A percentile compares a stretch with the other conserved stretches of the same genome.
These are phyloP conservation scores for Hippophae tibetana DNA, from an alignment of 306 rosid genomes.

Conservation along the genomic window DNA sequence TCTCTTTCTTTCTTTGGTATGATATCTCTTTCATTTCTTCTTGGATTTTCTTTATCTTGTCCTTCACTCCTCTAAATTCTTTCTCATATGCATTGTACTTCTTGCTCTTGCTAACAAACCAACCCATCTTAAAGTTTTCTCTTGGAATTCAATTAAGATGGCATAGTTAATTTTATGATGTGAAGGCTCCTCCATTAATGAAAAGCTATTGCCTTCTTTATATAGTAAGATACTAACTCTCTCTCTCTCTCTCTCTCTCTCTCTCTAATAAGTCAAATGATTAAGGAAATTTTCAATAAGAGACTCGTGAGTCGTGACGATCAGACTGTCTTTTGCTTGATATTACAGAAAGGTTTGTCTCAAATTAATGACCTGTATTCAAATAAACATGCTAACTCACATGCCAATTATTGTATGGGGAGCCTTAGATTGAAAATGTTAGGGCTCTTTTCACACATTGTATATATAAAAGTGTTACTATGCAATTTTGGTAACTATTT, in stretches of 20 bases:
- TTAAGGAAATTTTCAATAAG: slow-evolving; percentile 7
- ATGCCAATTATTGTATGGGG: slow-evolving; percentile 22
- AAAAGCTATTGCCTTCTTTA: slow-evolving; percentile 19
- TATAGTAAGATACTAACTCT: slow-evolving; percentile 11
- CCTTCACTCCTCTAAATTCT: slow-evolving; percentile 34
- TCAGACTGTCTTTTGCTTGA: not conserved
- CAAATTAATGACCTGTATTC: slow-evolving; percentile 20
- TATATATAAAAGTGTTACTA: too few species aligned
- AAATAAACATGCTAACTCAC: slow-evolving; percentile 29
- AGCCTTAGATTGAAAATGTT: too few species aligned
- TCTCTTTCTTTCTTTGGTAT: slow-evolving; percentile 54
- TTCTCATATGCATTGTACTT: slow-evolving; percentile 24
- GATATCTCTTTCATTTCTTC: slow-evolving; percentile 54
- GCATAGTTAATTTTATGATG: not conserved
- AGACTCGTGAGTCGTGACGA: slow-evolving; percentile 28
- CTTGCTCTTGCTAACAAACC: slow-evolving; percentile 30
- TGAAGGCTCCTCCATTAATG: slow-evolving; percentile 13
- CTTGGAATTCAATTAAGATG: too few species aligned
- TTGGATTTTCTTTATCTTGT: slow-evolving; percentile 42
- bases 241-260: slow-evolving; percentile 1
- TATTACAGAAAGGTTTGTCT: slow-evolving; percentile 19
- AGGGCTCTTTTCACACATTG: too few species aligned
- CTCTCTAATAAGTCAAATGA: too few species aligned
- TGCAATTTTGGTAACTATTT: too few species aligned
- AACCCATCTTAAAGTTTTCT: slow-evolving; percentile 41